Evolutionary conservation across 768 basidiomycete genomes (phyloP).

Genomic region (Trametes sanguinea): DNA sequence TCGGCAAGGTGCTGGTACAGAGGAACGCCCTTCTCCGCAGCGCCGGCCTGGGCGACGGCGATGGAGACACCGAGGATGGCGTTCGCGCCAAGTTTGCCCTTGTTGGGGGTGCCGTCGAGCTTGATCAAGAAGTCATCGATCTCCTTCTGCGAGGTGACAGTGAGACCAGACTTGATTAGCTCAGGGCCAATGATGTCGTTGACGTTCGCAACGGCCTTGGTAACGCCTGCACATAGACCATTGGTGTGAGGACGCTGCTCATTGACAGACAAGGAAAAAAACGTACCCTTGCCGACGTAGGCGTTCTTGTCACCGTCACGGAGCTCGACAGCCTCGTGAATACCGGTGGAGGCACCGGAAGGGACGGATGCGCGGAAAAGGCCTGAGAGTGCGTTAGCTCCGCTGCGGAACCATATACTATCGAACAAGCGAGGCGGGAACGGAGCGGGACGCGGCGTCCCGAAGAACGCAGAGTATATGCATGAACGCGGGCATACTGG

Average conservation of each 20-base stretch:
- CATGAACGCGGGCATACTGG: not conserved
- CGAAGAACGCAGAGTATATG: conserved; percentile 6
- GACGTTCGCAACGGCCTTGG: conserved; percentile 92
- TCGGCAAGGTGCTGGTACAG: conserved; percentile 96
- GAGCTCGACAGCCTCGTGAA: conserved; percentile 98
- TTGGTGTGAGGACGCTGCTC: not conserved
- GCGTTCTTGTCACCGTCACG: conserved; percentile 92
- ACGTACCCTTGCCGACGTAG: conserved; percentile 93
- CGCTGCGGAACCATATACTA: not conserved
- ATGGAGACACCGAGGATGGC: conserved; percentile 99
- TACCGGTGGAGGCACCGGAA: conserved; percentile 97
- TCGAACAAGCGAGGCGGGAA: not conserved
- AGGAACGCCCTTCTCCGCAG: conserved; percentile 92
- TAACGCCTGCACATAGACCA: conserved; percentile 61
- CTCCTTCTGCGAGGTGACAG: conserved; percentile 89
- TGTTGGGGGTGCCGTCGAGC: conserved; percentile 96
- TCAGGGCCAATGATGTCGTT: conserved; percentile 89
- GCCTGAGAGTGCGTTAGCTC: conserved; percentile 49
- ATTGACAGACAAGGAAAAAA: not conserved
- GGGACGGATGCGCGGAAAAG: conserved; percentile 94
- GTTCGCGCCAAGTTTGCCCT: conserved; percentile 98
- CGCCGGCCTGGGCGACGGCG: conserved; percentile 90
- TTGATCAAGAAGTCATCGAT: conserved; percentile 98
- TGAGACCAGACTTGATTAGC: conserved; percentile 80
- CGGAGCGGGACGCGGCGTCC: not conserved